Evolutionary conservation across 331 rosid genomes (phyloP), one percentile per base, ranked within the genome.

Genomic region (Dryas integrifolia): DNA sequence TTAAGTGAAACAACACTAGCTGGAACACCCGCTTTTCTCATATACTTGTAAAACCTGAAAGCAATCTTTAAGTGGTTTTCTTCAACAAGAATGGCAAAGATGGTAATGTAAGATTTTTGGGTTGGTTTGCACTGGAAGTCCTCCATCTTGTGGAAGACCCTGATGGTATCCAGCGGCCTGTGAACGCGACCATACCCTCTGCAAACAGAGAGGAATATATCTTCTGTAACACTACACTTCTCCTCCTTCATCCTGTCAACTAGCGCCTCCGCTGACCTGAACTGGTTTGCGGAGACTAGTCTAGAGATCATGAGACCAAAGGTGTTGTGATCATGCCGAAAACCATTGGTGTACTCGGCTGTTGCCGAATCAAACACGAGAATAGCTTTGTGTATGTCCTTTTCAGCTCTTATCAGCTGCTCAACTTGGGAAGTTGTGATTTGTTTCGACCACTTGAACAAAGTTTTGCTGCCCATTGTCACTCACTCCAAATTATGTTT

Each of bases 161-260:
- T 84, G 24, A 85, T 13, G 9, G 92, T 84, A 74, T 89, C 97
- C 62, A 89, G 85, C 8, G 97, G 90, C 80, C 76, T 85, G 58
- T 94, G 97, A 57, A 91, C 85, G 5, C 92, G 90, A 65, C 92
- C 96, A 77, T 81, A 94, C 45, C 90, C 96, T 80, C 96, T 80
- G 58, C 82, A 94, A 61, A 91, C 67, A 10, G 84, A 80, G 65
- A 91, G 83, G 64, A 89, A 70, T 53, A 82, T 69, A 46, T 84
- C 92, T 75, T 91, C 98, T 0, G 84, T 80, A 51, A 89, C 74
- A 18, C 53, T 18, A 46, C 91, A 88, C 35, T 89, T 85, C 70
- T 91, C 98, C 78, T 89, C 91, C 78, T 79, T 86, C 97, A 94
- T 94, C 79, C 92, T 89, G 67, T 85, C 83, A 4, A 91, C 82